Evolutionary conservation across 139 green algal genomes (phyloP).

Genomic region (Closterium sp.): DNA sequence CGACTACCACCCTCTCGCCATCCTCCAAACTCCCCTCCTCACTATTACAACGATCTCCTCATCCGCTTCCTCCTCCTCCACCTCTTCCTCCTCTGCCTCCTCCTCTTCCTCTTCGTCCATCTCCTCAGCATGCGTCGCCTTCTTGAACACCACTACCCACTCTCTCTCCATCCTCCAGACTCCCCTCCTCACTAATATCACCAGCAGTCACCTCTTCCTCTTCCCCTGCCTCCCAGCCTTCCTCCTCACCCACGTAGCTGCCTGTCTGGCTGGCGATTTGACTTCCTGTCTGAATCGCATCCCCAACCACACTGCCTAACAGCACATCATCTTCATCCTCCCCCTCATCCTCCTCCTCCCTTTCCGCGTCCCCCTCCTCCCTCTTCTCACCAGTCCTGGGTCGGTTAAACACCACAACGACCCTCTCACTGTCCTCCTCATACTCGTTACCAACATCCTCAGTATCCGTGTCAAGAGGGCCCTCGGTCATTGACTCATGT

Average conservation of each 20-base stretch:
- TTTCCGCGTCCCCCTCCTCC: too few species aligned
- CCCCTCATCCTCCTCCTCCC: too few species aligned
- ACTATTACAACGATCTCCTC: neutral
- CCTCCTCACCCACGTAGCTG: too few species aligned
- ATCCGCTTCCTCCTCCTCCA: neutral
- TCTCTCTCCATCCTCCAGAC: neutral
- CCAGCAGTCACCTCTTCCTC: neutral
- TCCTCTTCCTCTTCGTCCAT: neutral
- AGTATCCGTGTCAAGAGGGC: too few species aligned
- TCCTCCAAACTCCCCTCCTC: neutral
- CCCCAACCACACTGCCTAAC: too few species aligned
- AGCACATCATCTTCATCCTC: too few species aligned
- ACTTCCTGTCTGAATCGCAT: too few species aligned
- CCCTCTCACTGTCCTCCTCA: neutral
- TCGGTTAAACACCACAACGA: neutral
- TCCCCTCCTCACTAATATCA: too few species aligned
- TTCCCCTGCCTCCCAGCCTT: too few species aligned
- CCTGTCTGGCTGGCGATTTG: too few species aligned
- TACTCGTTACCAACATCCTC: neutral
- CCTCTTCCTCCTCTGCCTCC: neutral
- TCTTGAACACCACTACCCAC: neutral
- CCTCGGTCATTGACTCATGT: too few species aligned
- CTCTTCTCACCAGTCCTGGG: neutral
- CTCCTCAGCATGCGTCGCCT: neutral
- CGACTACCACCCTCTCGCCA: neutral